These are phyloP conservation scores for Globisporangium paddicum DNA, from an alignment of 352 stramenopile genomes.

Conservation along the genomic window DNA sequence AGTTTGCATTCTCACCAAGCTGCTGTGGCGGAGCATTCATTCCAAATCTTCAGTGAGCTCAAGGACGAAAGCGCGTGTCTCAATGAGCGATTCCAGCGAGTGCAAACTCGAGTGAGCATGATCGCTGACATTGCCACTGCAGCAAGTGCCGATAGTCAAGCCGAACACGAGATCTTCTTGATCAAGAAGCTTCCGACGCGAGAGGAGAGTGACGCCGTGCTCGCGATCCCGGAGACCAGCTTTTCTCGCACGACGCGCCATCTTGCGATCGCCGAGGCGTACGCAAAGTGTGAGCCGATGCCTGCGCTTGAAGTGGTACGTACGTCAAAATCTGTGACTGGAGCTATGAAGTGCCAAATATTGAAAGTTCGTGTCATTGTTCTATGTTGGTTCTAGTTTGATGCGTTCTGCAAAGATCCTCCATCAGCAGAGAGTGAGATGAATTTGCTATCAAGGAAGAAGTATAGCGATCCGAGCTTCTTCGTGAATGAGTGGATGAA, in stretches of 20 bases:
- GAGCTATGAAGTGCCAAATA: too few species aligned
- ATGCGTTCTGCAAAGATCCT: conserved; percentile 23
- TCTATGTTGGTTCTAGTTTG: conserved; percentile 12
- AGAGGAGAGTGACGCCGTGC: conserved; percentile 22
- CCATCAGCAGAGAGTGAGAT: not conserved
- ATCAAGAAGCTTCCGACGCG: conserved; percentile 15
- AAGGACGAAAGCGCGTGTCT: conserved; percentile 29
- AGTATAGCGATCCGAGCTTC: conserved; percentile 56
- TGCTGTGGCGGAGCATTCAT: conserved; percentile 36
- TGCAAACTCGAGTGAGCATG: conserved; percentile 27
- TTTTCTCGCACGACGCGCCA: conserved; percentile 9
- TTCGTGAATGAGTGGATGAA: conserved; percentile 61
- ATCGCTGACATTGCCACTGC: conserved; percentile 26
- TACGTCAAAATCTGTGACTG: too few species aligned
- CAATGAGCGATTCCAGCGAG: conserved; percentile 19
- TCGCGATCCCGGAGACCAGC: conserved; percentile 14
- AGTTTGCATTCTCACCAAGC: conserved; percentile 16
- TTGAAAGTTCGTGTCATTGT: not conserved
- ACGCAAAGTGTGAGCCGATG: conserved; percentile 32
- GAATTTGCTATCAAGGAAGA: conserved; percentile 30
- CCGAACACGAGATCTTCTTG: conserved; percentile 10
- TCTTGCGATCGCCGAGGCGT: conserved; percentile 18
- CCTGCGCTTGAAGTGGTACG: conserved; percentile 40
- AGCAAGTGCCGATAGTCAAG: not conserved
- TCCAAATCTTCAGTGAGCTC: conserved; percentile 51